Evolutionary conservation across 75 land plant genomes (phyloP).

Genomic region (Picea sitchensis): DNA sequence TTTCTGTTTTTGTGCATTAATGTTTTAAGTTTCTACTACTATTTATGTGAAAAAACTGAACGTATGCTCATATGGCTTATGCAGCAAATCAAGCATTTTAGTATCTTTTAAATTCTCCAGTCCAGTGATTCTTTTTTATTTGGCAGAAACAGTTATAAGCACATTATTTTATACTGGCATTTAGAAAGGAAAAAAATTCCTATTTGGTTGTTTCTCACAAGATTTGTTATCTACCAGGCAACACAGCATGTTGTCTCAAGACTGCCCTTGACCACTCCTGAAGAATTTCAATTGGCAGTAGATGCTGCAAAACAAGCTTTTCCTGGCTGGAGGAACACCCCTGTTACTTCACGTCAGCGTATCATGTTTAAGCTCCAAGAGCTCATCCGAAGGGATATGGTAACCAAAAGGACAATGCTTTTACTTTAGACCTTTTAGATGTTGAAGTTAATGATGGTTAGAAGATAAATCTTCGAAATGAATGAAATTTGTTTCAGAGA

Average conservation of each 20-base stretch:
- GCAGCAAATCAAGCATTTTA: not conserved
- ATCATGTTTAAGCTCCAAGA: constrained; percentile 95
- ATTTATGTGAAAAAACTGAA: constrained; percentile 7
- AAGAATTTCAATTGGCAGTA: constrained; percentile 85
- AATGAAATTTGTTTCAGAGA: not conserved
- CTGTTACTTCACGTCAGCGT: constrained; percentile 82
- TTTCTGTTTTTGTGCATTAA: not conserved
- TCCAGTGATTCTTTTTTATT: not conserved
- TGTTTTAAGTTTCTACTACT: not conserved
- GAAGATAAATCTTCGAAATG: not conserved
- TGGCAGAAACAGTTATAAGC: not conserved
- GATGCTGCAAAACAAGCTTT: constrained; percentile 78
- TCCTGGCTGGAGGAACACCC: constrained; percentile 78
- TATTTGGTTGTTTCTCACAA: not conserved
- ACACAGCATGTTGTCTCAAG: constrained; percentile 83
- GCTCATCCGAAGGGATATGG: constrained; percentile 90
- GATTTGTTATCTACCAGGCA: constrained; percentile 41
- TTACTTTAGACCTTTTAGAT: not conserved
- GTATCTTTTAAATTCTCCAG: not conserved
- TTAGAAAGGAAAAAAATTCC: not conserved
- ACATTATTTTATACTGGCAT: not conserved
- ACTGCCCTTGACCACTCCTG: constrained; percentile 75
- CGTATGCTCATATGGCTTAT: not conserved
- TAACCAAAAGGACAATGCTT: constrained; percentile 11
- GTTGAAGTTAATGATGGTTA: not conserved